These are phyloP conservation scores for Medicago lupulina DNA, from an alignment of 306 rosid species.

Conservation along the genomic window DNA sequence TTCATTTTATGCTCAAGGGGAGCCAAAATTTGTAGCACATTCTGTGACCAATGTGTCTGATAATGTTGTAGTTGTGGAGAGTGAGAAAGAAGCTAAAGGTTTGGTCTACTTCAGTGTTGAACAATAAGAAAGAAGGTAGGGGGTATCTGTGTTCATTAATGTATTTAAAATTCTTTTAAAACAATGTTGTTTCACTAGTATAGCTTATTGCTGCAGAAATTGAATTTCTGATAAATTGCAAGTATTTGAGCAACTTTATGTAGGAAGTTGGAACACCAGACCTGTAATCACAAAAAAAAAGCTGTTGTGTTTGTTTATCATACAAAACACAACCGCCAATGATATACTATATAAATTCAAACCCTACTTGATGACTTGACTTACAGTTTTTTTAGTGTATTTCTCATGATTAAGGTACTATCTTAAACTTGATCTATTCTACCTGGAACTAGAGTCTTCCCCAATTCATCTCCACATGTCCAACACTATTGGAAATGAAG, in stretches of 20 bases:
- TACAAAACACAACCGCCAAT: not conserved
- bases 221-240: not conserved
- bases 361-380: not conserved
- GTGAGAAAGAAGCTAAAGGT: slow-evolving; percentile 48
- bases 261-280: not conserved
- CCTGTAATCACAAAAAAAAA: not conserved
- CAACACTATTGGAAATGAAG: slow-evolving; percentile 4
- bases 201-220: slow-evolving; percentile 23
- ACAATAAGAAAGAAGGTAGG: slow-evolving; percentile 43
- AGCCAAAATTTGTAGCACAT: slow-evolving; percentile 56
- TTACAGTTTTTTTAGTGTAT: not conserved
- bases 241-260: not conserved
- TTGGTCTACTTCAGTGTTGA: slow-evolving; percentile 44
- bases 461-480: not conserved
- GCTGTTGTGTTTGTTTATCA: not conserved
- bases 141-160: slow-evolving; percentile 5
- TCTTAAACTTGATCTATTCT: not conserved
- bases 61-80: slow-evolving; percentile 57
- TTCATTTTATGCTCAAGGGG: slow-evolving; percentile 52
- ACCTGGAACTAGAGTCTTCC: not conserved
- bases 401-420: not conserved
- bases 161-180: not conserved
- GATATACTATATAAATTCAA: not conserved
- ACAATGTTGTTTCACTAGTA: not conserved
- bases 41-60: slow-evolving; percentile 59